Percentiles rank a stretch among this genome's conserved stretches.
Evolutionary conservation across 257 asterid species (phyloP).

Genomic region (Solanum microdontum): DNA sequence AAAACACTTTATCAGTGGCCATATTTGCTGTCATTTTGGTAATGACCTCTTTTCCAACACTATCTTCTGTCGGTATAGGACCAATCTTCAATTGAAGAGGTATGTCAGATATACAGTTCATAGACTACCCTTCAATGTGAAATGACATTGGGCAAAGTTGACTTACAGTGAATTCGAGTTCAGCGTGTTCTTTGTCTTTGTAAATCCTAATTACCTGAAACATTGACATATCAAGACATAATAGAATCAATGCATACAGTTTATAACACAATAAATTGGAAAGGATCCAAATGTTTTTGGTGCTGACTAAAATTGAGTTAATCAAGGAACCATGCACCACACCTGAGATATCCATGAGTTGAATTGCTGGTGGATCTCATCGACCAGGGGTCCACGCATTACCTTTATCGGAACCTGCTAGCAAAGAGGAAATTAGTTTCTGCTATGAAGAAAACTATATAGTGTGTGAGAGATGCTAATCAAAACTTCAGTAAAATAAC

Average conservation of each 20-base stretch:
- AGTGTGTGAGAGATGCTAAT: not conserved
- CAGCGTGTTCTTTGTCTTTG: constrained; percentile 81
- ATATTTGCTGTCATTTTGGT: constrained; percentile 63
- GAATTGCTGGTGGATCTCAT: constrained; percentile 83
- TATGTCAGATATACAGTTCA: not conserved
- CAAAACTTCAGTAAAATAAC: not conserved
- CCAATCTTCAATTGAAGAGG: constrained; percentile 51
- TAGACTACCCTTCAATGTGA: not conserved
- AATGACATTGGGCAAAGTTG: not conserved
- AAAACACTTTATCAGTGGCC: constrained; percentile 58
- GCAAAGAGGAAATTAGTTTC: not conserved
- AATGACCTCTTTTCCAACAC: constrained; percentile 74
- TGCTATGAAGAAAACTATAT: not conserved
- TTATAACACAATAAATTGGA: not conserved
- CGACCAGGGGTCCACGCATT: constrained; percentile 56
- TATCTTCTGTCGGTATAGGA: constrained; percentile 57
- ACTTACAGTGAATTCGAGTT: constrained; percentile 77
- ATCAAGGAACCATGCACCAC: not conserved
- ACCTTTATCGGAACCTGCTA: constrained; percentile 59
- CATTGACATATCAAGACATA: not conserved
- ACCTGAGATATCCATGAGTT: constrained; percentile 84
- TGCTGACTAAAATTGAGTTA: not conserved
- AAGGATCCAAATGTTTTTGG: not conserved
- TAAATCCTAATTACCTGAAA: constrained; percentile 65
- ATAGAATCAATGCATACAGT: not conserved